These are phyloP conservation scores for Ustilago trichophora DNA, from an alignment of 1,284 basidiomycete species.

Conservation along the genomic window DNA sequence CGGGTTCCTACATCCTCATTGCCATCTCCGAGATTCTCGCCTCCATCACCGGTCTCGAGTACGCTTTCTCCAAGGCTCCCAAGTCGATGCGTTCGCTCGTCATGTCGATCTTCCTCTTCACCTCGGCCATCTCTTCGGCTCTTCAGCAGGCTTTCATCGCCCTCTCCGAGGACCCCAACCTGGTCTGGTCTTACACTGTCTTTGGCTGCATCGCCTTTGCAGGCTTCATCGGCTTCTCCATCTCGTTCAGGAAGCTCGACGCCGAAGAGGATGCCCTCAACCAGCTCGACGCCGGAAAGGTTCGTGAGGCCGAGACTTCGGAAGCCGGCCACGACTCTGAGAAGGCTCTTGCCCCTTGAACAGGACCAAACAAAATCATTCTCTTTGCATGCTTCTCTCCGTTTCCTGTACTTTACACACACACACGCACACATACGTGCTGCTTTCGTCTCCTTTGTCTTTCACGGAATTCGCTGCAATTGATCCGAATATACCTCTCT, in stretches of 20 bases:
- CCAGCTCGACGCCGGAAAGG: conserved; percentile 45
- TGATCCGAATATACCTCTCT: too few species aligned
- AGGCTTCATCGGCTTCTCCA: conserved; percentile 73
- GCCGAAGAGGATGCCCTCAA: conserved; percentile 70
- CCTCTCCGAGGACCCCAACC: conserved; percentile 70
- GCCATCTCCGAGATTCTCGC: conserved; percentile 76
- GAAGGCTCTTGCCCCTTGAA: conserved; percentile 27
- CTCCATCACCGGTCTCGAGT: conserved; percentile 81
- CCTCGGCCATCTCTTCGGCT: conserved; percentile 71
- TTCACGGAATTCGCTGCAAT: too few species aligned
- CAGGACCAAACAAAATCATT: too few species aligned
- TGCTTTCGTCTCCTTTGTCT: too few species aligned
- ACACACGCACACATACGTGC: too few species aligned
- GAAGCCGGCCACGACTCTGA: conserved; percentile 26
- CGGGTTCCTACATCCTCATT: conserved; percentile 69
- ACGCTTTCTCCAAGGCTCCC: conserved; percentile 79
- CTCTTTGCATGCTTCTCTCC: too few species aligned
- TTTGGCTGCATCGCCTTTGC: conserved; percentile 69
- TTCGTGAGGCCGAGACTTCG: conserved; percentile 15
- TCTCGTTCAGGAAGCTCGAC: conserved; percentile 74
- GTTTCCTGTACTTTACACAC: too few species aligned
- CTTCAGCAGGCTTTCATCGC: conserved; percentile 72
- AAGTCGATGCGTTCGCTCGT: conserved; percentile 68
- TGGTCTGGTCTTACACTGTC: conserved; percentile 71
- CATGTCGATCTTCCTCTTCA: conserved; percentile 73